phyloP scores from a whole-genome alignment of 2,329 filamentous ascomycete genomes.

The Aspergillus ruber region DNA sequence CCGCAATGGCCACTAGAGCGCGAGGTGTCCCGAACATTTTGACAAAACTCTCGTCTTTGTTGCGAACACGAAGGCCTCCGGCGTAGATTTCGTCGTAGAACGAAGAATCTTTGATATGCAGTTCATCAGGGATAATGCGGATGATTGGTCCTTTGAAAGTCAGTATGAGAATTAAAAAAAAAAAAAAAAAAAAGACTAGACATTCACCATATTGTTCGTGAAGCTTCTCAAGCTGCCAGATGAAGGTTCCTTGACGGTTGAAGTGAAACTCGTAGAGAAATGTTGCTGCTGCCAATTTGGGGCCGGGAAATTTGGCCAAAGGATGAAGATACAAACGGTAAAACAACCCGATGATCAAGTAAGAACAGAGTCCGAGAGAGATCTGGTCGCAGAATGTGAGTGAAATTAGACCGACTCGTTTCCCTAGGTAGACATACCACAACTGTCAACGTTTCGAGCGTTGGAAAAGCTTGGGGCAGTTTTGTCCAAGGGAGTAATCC shows the following conservation, averaged over 20 bases:
- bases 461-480: no score
- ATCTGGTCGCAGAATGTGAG: no score
- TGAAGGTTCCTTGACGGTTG: background rate
- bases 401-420: no score
- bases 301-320: conserved; percentile 6
- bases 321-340: conserved; percentile 4
- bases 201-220: background rate
- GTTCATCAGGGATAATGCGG: conserved; percentile 31
- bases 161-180: background rate
- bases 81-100: conserved; percentile 31
- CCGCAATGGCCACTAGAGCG: conserved; percentile 25
- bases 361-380: no score
- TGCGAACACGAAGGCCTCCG: conserved; percentile 8
- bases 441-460: no score
- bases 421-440: no score
- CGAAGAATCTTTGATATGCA: conserved; percentile 31
- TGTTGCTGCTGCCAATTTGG: conserved; percentile 5
- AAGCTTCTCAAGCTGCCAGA: background rate
- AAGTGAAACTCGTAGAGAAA: conserved; percentile 9
- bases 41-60: conserved; percentile 17
- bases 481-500: no score
- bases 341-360: background rate
- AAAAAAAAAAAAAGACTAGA: background rate
- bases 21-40: conserved; percentile 17
- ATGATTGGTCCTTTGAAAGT: conserved; percentile 27